Evolutionary conservation across 2,329 filamentous ascomycete genomes (phyloP).

Genomic region (Daldinia sp.): DNA sequence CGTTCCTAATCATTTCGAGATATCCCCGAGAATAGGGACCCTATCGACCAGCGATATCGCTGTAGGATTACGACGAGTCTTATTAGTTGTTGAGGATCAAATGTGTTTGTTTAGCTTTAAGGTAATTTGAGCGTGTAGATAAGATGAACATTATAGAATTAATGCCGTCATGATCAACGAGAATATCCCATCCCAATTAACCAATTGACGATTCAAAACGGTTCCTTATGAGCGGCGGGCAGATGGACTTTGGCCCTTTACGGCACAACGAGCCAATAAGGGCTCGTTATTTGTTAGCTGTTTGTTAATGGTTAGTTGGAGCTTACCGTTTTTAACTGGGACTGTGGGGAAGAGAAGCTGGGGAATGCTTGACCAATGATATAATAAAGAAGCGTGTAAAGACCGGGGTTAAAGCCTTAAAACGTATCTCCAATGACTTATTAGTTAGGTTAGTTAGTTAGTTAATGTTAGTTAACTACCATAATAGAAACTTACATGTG

Average conservation of each 20-base stretch:
- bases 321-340: slow-evolving; percentile 23
- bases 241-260: slow-evolving; percentile 24
- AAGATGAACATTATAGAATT: slow-evolving; percentile 1
- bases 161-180: slow-evolving; percentile 37
- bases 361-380: slow-evolving; percentile 32
- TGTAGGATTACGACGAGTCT: not conserved
- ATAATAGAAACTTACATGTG: slow-evolving; percentile 28
- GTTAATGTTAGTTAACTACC: no score
- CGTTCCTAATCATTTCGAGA: slow-evolving; percentile 16
- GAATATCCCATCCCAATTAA: no score
- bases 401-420: slow-evolving; percentile 22
- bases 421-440: not conserved
- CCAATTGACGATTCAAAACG: slow-evolving; percentile 22
- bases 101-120: not conserved
- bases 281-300: not conserved
- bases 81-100: not conserved
- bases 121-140: slow-evolving; percentile 17
- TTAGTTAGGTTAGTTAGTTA: no score
- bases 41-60: slow-evolving; percentile 18
- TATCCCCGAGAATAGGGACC: slow-evolving; percentile 17
- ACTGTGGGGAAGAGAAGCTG: slow-evolving; percentile 33
- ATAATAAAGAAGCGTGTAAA: not conserved
- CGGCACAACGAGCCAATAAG: slow-evolving; percentile 21
- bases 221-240: slow-evolving; percentile 37
- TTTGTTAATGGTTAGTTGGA: not conserved